Conservation (phyloP, 192 early-diverging fungal genomes). For the Diversispora eburnea region DNA sequence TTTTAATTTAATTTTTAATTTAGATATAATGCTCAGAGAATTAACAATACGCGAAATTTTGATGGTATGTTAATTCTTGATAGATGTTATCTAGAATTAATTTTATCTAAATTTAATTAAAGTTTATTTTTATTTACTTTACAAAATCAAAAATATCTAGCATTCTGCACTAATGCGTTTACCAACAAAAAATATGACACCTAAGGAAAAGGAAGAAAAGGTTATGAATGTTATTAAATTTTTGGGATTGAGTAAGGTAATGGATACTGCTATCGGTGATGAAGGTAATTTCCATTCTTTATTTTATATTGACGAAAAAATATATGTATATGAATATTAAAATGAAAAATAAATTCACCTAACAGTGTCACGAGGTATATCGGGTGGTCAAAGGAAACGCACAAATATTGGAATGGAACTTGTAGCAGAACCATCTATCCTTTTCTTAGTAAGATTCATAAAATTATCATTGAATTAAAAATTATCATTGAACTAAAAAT, state of each 20-base stretch:
- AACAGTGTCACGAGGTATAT: too few species aligned
- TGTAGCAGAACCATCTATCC: slow-evolving; percentile 51
- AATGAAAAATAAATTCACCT: too few species aligned
- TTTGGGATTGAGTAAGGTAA: too few species aligned
- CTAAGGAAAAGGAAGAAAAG: slow-evolving; percentile 46
- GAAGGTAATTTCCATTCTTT: too few species aligned
- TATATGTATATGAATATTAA: too few species aligned
- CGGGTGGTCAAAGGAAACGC: too few species aligned
- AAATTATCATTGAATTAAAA: background rate
- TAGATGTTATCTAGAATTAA: background rate
- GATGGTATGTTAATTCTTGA: slow-evolving; percentile 22
- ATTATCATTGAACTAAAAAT: too few species aligned
- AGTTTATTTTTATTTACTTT: background rate
- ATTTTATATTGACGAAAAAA: too few species aligned
- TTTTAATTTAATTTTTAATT: background rate
- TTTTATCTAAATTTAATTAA: background rate
- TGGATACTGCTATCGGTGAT: too few species aligned
- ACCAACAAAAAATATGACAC: slow-evolving; percentile 37
- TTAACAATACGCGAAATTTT: slow-evolving; percentile 64
- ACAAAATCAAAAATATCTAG: background rate
- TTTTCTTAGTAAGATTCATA: slow-evolving; percentile 42
- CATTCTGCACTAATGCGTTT: slow-evolving; percentile 69
- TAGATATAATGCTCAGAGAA: slow-evolving; percentile 57
- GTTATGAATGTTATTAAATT: too few species aligned
- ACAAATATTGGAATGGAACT: too few species aligned